Evolutionary conservation across 148 eudicot species (phyloP), one percentile per base, ranked within the genome.

Genomic region (Linanthus parryae): DNA sequence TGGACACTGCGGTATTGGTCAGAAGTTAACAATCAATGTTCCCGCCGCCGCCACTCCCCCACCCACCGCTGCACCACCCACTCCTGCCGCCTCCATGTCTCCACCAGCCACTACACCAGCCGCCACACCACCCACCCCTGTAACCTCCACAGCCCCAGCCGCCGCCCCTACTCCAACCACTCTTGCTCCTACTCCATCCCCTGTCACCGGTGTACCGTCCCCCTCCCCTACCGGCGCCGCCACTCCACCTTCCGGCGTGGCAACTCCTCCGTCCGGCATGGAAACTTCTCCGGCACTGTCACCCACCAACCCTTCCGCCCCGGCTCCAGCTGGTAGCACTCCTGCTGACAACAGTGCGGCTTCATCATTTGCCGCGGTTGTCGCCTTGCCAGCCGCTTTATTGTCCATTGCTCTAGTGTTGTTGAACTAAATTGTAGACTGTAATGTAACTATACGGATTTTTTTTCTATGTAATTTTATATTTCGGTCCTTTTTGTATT

Each of bases 321-420:
- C 11, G n/a, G 23, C 50, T 45, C 50, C 50, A 22, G 23, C 50
- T 8, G 50, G 50, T 10, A 45, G 29, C 15, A 12, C n/a, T 17
- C 50, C 50, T 4, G 29, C 50, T 4, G 7, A 28, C 11, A 5
- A n/a, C 23, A 22, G 15, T 24, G 11, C 50, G 2, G 50, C 50
- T 8, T 10, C 50, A 17, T 22, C 50, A 45, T 45, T 45, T 28
- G 29, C 50, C 5, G 4, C 29, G 2, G 15, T n/a, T n/a, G n/a
- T n/a, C 6, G 50, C 50, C 29, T 45, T 45, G 29, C 50, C 50
- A 2, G 50, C 26, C 7, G 50, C 50, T 30, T 23, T 45, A 11
- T 45, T 45, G 50, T 45, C 50, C 2, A 22, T 45, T 45, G 50
- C 24, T 17, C 26, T 45, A 22, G 50, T 30, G 23, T 45, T 45